Evolutionary conservation across 2,329 filamentous ascomycete species (phyloP).

Genomic region (Emmonsia crescens): DNA sequence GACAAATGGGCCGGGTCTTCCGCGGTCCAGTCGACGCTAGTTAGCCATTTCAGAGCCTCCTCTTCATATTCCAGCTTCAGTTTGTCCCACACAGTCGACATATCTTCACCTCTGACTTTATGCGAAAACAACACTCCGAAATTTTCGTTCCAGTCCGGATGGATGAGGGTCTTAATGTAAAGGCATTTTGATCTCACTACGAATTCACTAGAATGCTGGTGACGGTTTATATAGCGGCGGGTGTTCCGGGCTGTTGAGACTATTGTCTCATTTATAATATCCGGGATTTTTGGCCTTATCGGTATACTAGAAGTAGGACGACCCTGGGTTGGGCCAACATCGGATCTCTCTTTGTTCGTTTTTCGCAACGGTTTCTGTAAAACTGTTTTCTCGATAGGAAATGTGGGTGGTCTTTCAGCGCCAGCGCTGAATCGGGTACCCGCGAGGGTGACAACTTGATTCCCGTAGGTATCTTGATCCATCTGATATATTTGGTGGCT

Average conservation of each 20-base stretch:
- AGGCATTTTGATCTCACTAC: constrained; percentile 10
- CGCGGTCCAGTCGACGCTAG: neutral
- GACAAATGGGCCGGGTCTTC: neutral
- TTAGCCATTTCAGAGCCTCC: neutral
- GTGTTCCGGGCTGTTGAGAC: neutral
- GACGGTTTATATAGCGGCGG: neutral
- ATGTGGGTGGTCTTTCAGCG: neutral
- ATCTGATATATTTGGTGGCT: neutral
- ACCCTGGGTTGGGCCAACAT: too few species aligned
- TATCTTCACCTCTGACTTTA: neutral
- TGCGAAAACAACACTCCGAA: neutral
- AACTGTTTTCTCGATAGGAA: neutral
- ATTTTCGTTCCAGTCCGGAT: constrained; percentile 2
- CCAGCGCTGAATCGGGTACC: neutral
- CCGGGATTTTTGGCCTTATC: neutral
- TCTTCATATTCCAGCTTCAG: neutral
- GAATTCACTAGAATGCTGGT: neutral
- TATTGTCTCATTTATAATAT: neutral
- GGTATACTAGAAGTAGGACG: neutral
- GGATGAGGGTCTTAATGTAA: constrained; percentile 19
- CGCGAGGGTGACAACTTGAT: neutral
- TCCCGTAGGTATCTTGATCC: neutral
- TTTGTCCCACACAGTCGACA: neutral
- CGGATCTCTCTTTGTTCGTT: neutral
- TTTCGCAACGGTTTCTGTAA: neutral